Base-by-base conservation (phyloP, 176 grass and related monocot genomes). In the Puya raimondii region DNA sequence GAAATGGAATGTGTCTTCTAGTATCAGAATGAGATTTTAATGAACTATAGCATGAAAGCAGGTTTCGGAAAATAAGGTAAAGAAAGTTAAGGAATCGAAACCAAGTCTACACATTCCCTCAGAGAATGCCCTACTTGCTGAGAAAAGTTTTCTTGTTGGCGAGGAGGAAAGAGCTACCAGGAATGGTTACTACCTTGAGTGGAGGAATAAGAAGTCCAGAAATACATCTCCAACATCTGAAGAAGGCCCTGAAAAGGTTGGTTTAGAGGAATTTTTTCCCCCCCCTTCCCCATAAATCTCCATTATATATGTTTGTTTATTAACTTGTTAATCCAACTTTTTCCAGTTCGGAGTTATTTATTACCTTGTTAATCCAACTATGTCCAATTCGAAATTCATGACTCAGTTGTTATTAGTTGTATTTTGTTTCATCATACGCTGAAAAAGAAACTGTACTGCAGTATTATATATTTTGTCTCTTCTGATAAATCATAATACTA, bases 101-200 rank as follows among this genome's bases (percentile, higher is more conserved):
- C 27, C 25, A 69, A 69, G 26, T 68, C 64, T 29, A 49, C 12
- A 69, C 48, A 29, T 68, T 12, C 29, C 26, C 17, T 77, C 65
- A 59, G 74, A 77, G 66, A 77, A 77, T 59, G 65, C 29, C 11
- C 65, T 77, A 68, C 74, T 77, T 22, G 51, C 64, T 11, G 74
- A 69, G 26, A 77, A 61, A 49, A 77, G 74, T 77, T 77, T 77
- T 10, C 2, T 58, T 25, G n/a, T 3, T 58, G 65, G 66, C 2
- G 23, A 59, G 48, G 58, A 14, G 5, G 66, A 59, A 68, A 33
- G 2, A 25, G 33, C 51, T 49, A n/a, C 49, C 10, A 64, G 23
- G 33, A 77, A 77, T 68, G 65, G 51, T 68, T 49, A 48, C 10
- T 51, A 12, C 47, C 65, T 61, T 53, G 74, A 76, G 20, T 68